Percentiles rank a stretch among this genome's conserved stretches.
Evolutionary conservation across 495 filamentous ascomycete species (phyloP).

Genomic region (Lepidopterella palustris): DNA sequence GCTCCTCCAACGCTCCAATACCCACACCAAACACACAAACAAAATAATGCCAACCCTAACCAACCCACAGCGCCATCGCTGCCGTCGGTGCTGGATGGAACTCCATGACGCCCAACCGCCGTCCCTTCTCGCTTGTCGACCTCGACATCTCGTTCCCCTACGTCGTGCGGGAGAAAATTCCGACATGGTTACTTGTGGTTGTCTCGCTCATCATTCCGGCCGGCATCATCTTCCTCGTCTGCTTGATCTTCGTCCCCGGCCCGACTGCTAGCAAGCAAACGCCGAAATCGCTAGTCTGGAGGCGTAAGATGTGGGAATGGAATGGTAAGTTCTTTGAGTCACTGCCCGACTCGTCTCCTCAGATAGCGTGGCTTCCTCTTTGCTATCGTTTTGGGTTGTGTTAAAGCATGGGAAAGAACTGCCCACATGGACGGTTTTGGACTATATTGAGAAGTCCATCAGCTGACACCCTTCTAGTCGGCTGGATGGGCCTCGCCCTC

Average conservation of each 20-base stretch:
- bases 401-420: too few species aligned
- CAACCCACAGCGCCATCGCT: constrained; percentile 30
- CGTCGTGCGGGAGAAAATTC: constrained; percentile 49
- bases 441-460: too few species aligned
- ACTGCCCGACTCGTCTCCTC: not conserved
- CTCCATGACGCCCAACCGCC: constrained; percentile 31
- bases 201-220: constrained; percentile 49
- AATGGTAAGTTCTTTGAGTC: constrained; percentile 41
- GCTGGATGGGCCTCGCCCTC: constrained; percentile 57
- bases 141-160: constrained; percentile 54
- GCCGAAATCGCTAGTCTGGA: constrained; percentile 37
- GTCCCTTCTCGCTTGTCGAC: constrained; percentile 47
- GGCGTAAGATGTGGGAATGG: constrained; percentile 56
- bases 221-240: constrained; percentile 44
- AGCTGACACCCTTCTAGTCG: constrained; percentile 28
- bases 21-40: not conserved
- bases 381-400: too few species aligned
- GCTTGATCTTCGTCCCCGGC: constrained; percentile 47
- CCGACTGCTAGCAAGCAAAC: constrained; percentile 30
- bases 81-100: constrained; percentile 33
- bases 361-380: not conserved
- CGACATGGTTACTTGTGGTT: constrained; percentile 44
- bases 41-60: not conserved
- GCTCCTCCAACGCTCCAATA: not conserved
- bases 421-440: too few species aligned